Evolutionary conservation across 2,329 filamentous ascomycete genomes (phyloP), one percentile per base, ranked within the genome.

Genomic region (Ophiostoma fasciatum): DNA sequence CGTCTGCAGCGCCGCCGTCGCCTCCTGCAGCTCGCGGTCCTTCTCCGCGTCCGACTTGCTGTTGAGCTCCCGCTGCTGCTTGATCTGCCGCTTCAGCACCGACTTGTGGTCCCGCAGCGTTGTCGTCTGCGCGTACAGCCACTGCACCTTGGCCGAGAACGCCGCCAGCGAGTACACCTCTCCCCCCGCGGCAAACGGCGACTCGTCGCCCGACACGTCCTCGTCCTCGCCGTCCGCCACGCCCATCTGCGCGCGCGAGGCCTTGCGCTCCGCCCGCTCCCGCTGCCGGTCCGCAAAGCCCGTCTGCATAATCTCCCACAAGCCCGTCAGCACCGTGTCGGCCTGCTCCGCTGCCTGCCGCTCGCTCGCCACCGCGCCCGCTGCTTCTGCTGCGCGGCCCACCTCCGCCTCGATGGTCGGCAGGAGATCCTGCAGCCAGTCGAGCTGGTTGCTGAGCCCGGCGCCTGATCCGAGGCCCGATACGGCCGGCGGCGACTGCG

Each of bases 1-100:
- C 31, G 62, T 54, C 21, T 39, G 27, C 7, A 81, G 51, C 45
- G 78, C 68, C 13, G 68, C 64, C 36, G 66, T 61, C 47, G 71
- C 74, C 32, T 62, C 54, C 18, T 67, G 61, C n/a, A 82, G 54
- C 43, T 80, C 71, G 28, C 68, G 67, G 46, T 80, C 77, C 49
- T 77, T 74, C 42, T 77, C 68, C 15, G 71, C 65, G 45, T 93
- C 84, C 1, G 83, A 85, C 51, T 87, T 87, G 60, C 69, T 85
- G 58, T 93, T 93, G 39, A 94, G 69, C 51, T 93, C 84, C 40
- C 87, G 80, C 58, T 96, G 88, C 53, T 96, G 87, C 59, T 93
- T 88, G 49, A 94, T 88, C 54, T 96, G 87, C 29, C 85, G 75
- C 49, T 88, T 80, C 8, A 96, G 67, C 17, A 94, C 87, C 33